Conservation (phyloP, 768 basidiomycete genomes). For the Tulasnella sp. region DNA sequence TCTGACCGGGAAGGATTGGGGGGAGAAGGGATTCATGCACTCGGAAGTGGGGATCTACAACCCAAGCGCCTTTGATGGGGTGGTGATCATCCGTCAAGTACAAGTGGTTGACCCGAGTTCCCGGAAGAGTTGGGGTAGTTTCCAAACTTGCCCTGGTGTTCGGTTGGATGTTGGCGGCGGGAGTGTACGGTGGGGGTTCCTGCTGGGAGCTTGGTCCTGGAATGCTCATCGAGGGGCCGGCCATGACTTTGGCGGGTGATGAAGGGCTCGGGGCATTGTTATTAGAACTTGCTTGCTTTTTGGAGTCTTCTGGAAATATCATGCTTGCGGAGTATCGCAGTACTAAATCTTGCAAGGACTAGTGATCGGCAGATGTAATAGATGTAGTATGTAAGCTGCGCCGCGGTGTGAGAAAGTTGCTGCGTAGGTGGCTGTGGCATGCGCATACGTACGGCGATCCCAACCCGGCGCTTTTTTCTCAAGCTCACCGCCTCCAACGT, state of each 20-base stretch:
- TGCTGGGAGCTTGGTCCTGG: conserved; percentile 2
- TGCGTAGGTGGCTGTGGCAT: neutral
- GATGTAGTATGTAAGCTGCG: neutral
- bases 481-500: neutral
- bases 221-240: neutral
- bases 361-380: neutral
- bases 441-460: neutral
- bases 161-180: neutral
- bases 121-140: neutral
- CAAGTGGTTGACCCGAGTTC: conserved; percentile 24
- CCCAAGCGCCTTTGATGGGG: conserved; percentile 22
- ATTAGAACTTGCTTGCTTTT: neutral
- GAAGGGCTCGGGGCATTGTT: neutral
- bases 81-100: neutral
- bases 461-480: neutral
- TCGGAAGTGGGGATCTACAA: conserved; percentile 14
- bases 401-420: conserved; percentile 11
- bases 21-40: conserved; percentile 9
- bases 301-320: neutral
- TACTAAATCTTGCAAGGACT: neutral
- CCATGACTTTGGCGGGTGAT: neutral
- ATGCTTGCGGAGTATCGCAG: neutral
- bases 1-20: neutral
- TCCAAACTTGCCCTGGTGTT: neutral
- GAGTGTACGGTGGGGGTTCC: conserved; percentile 22